Evolutionary conservation across 352 stramenopile genomes (phyloP).

Genomic region (Globisporangium viniferum): DNA sequence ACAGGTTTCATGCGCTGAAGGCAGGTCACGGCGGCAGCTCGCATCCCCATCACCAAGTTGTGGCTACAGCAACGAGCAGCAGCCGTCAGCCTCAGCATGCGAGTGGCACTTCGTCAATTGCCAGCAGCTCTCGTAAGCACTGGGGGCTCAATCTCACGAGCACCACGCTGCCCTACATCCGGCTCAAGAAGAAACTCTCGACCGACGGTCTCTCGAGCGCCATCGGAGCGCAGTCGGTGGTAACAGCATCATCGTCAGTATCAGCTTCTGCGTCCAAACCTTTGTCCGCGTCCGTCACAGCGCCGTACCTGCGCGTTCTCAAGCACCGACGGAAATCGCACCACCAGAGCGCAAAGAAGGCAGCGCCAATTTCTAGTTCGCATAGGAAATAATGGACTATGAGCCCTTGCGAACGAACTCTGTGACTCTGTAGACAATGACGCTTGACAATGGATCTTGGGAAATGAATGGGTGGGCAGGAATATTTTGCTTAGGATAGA

Average conservation of each 20-base stretch:
- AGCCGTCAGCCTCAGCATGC: background rate
- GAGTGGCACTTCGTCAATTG: background rate
- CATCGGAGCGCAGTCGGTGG: background rate
- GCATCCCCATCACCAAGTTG: background rate
- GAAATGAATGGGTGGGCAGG: background rate
- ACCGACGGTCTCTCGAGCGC: slow-evolving; percentile 15
- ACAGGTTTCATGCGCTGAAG: slow-evolving; percentile 23
- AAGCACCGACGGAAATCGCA: slow-evolving; percentile 51
- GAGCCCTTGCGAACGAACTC: no score
- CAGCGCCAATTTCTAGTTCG: slow-evolving; percentile 6
- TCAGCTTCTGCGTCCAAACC: slow-evolving; percentile 2
- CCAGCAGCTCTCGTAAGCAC: slow-evolving; percentile 24
- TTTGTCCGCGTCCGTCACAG: slow-evolving; percentile 23
- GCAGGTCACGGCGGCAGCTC: slow-evolving; percentile 5
- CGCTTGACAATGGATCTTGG: background rate
- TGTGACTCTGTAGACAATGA: background rate
- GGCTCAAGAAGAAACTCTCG: slow-evolving; percentile 57
- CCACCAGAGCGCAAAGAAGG: slow-evolving; percentile 12
- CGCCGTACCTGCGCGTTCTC: slow-evolving; percentile 73
- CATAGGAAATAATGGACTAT: slow-evolving; percentile 1
- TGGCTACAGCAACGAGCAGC: background rate
- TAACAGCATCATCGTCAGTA: background rate
- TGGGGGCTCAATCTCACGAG: slow-evolving; percentile 65
- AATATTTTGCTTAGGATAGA: no score
- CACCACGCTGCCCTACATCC: slow-evolving; percentile 62